A percentile compares a stretch with the other conserved stretches of the same genome.
phyloP scores from a whole-genome alignment of 768 basidiomycete genomes.

The Candolleomyces aberdarensis region DNA sequence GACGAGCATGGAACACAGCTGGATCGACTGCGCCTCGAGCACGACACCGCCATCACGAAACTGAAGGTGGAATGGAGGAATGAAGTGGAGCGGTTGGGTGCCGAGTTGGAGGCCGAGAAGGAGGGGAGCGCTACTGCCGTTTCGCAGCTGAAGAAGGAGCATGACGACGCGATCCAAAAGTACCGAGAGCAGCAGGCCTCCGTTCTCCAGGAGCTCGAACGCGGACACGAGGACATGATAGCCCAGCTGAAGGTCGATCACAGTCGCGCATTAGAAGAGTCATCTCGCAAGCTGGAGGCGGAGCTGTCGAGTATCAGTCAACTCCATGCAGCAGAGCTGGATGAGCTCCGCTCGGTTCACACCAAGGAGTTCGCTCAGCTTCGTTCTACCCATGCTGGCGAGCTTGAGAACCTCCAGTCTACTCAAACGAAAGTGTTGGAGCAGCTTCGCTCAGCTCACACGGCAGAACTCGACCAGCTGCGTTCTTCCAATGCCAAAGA shows the following conservation, averaged over 20 bases:
- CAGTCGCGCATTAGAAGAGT: slow-evolving; percentile 33
- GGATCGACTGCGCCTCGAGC: slow-evolving; percentile 59
- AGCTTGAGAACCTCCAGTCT: slow-evolving; percentile 20
- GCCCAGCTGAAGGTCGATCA: slow-evolving; percentile 47
- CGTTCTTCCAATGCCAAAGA: slow-evolving; percentile 12
- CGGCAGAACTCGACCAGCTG: slow-evolving; percentile 38
- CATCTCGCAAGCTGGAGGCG: slow-evolving; percentile 21
- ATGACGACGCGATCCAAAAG: slow-evolving; percentile 19
- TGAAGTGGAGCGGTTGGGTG: slow-evolving; percentile 47
- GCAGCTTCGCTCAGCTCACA: slow-evolving; percentile 44
- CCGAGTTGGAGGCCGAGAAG: slow-evolving; percentile 41
- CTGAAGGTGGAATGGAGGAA: slow-evolving; percentile 52
- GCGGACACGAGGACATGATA: slow-evolving; percentile 55
- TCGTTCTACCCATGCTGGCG: too few species aligned
- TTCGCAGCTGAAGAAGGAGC: slow-evolving; percentile 5
- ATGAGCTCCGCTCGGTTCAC: slow-evolving; percentile 44
- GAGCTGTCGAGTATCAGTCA: slow-evolving; percentile 28
- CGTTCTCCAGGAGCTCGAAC: slow-evolving; percentile 53
- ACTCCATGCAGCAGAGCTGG: slow-evolving; percentile 39
- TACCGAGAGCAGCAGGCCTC: slow-evolving; percentile 53
- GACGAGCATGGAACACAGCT: slow-evolving; percentile 59
- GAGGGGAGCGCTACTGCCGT: slow-evolving; percentile 35
- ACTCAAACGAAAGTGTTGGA: slow-evolving; percentile 35
- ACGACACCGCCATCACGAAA: slow-evolving; percentile 49
- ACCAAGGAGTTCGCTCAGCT: slow-evolving; percentile 39